Conservation (phyloP, 192 early-diverging fungal species). For the Backusella tarrabulga region DNA sequence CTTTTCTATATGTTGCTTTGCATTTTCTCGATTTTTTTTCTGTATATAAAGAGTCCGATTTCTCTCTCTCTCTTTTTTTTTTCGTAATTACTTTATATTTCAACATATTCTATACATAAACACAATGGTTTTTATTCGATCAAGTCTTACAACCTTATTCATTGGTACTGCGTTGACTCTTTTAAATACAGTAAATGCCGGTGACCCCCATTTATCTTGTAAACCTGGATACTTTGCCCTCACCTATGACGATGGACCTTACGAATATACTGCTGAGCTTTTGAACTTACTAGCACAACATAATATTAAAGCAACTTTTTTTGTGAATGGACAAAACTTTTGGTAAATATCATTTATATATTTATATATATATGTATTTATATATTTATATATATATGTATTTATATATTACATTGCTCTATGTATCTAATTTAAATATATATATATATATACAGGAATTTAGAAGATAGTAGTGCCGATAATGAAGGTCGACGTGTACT, state of each 20-base stretch:
- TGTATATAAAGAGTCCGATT: neutral
- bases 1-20: neutral
- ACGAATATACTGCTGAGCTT: slow-evolving; percentile 6
- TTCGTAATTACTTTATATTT: neutral
- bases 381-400: neutral
- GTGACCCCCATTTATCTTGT: neutral
- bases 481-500: slow-evolving; percentile 8
- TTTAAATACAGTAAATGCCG: neutral
- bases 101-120: neutral
- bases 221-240: slow-evolving; percentile 23
- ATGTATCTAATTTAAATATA: neutral
- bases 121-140: neutral
- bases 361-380: neutral
- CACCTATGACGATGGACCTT: slow-evolving; percentile 28
- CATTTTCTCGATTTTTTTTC: neutral
- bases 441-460: neutral
- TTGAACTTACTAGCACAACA: neutral
- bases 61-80: neutral
- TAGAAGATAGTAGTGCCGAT: neutral
- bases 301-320: slow-evolving; percentile 57
- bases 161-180: neutral
- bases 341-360: slow-evolving; percentile 5
- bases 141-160: neutral
- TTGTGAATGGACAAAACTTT: slow-evolving; percentile 56
- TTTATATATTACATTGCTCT: too few species aligned